phyloP scores from a whole-genome alignment of 352 stramenopile genomes.

The Pythium aristosporum region DNA sequence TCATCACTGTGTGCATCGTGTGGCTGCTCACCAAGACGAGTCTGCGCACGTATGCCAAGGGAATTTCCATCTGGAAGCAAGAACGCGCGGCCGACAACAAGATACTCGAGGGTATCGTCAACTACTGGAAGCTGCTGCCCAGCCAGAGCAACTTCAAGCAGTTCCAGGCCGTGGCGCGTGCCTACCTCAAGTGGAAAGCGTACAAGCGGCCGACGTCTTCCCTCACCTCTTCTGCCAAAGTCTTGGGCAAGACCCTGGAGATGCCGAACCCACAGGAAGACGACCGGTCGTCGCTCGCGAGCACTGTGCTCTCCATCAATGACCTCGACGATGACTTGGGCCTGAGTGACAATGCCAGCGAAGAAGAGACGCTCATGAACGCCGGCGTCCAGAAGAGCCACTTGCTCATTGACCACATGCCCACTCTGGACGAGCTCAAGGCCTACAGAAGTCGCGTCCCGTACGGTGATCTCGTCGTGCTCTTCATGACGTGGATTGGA shows the following conservation, averaged over 20 bases:
- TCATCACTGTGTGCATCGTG: constrained; percentile 80
- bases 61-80: constrained; percentile 66
- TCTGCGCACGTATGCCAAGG: constrained; percentile 64
- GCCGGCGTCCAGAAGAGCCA: constrained; percentile 40
- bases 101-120: constrained; percentile 45
- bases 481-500: constrained; percentile 77
- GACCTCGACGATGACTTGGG: constrained; percentile 28
- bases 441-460: constrained; percentile 53
- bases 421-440: constrained; percentile 50
- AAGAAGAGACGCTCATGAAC: constrained; percentile 59
- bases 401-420: constrained; percentile 26
- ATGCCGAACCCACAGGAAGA: constrained; percentile 44
- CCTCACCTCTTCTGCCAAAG: constrained; percentile 4
- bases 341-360: constrained; percentile 39
- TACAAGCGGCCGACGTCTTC: constrained; percentile 47
- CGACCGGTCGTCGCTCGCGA: constrained; percentile 26
- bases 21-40: constrained; percentile 72
- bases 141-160: constrained; percentile 69
- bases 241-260: constrained; percentile 12
- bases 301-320: constrained; percentile 30
- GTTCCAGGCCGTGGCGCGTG: constrained; percentile 58
- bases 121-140: constrained; percentile 68
- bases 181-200: constrained; percentile 73
- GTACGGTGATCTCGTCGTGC: constrained; percentile 55
- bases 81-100: constrained; percentile 52